phyloP scores from a whole-genome alignment of 2,329 filamentous ascomycete genomes.

The Clonostachys solani region DNA sequence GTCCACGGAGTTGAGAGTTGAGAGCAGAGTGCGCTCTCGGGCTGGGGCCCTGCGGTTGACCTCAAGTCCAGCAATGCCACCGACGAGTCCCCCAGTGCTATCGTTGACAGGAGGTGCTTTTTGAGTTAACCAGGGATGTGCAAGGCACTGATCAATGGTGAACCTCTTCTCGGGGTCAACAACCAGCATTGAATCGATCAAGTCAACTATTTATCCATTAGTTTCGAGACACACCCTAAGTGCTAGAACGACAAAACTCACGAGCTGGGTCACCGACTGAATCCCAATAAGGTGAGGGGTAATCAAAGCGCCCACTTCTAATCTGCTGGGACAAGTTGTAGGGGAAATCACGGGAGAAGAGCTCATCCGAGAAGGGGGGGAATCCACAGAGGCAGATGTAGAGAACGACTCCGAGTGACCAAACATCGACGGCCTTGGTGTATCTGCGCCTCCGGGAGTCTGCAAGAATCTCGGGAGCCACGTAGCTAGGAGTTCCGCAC shows the following conservation, averaged over 20 bases:
- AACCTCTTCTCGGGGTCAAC: constrained; percentile 81
- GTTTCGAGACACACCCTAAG: background rate
- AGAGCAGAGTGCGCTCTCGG: constrained; percentile 82
- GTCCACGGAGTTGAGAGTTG: constrained; percentile 71
- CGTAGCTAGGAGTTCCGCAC: constrained; percentile 95
- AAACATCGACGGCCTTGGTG: constrained; percentile 91
- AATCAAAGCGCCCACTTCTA: constrained; percentile 83
- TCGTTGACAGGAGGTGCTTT: constrained; percentile 61
- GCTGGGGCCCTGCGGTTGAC: constrained; percentile 77
- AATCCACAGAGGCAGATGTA: constrained; percentile 98
- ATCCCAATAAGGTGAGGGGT: constrained; percentile 89
- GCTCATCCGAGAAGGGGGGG: constrained; percentile 93
- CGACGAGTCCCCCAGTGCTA: constrained; percentile 88
- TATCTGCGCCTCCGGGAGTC: constrained; percentile 80
- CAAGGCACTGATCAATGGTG: constrained; percentile 84
- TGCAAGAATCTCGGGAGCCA: constrained; percentile 91
- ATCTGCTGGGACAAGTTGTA: constrained; percentile 88
- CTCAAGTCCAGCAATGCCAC: constrained; percentile 77
- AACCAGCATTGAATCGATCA: constrained; percentile 93
- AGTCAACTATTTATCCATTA: constrained; percentile 56
- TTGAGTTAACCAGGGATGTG: constrained; percentile 84
- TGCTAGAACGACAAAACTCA: constrained; percentile 26
- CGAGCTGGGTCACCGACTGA: constrained; percentile 61
- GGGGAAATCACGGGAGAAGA: constrained; percentile 76
- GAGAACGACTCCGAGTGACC: constrained; percentile 95